Base-by-base conservation (phyloP, 345 rosid genomes). In the Syzygium aromaticum region DNA sequence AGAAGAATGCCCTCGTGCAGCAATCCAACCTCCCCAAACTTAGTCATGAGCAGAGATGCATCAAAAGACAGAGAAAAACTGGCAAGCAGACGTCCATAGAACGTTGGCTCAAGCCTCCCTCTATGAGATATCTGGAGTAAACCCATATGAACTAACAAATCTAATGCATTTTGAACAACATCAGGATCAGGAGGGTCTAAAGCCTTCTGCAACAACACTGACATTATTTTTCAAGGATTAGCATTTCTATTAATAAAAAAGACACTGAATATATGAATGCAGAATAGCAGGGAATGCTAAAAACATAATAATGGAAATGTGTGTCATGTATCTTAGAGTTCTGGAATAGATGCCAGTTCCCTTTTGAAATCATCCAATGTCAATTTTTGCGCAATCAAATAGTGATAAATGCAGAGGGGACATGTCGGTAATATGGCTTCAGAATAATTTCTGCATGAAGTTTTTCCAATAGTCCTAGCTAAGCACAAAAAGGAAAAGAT, bases 1-100 rank as follows among this genome's bases (percentile, higher is more conserved):
- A 97, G 88, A 82, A 97, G 91, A 91, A 97, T 94, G 88, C 99
- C 99, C 91, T 97, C 97, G 52, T 93, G 94, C 91, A 97, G 91
- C 94, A 95, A 89, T 89, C 98, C 98, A 86, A 92, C 87, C 78
- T 93, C 93, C 88, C 98, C 99, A 92, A 97, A 96, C 92, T 97
- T 97, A 85, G 94, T 91, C 17, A 92, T 94, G 51, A 96, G 93
- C 67, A 94, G 89, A 57, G 98, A 92, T 57, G 98, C 96, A 90
- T 97, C 98, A 93, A 94, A 93, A 84, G 98, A 94, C 88, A 97
- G 87, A 8, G 96, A 84, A 90, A 97, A 97, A 88, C 98, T 94
- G 85, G 97, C 97, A 88, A 97, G 94, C 91, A 97, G 90, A 89
- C 91, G 93, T 73, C 99, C 99, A 90, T 95, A 95, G 92, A 95